Conservation (phyloP, 225 moss, liverwort and hornwort genomes). For the Straminergon stramineum region DNA sequence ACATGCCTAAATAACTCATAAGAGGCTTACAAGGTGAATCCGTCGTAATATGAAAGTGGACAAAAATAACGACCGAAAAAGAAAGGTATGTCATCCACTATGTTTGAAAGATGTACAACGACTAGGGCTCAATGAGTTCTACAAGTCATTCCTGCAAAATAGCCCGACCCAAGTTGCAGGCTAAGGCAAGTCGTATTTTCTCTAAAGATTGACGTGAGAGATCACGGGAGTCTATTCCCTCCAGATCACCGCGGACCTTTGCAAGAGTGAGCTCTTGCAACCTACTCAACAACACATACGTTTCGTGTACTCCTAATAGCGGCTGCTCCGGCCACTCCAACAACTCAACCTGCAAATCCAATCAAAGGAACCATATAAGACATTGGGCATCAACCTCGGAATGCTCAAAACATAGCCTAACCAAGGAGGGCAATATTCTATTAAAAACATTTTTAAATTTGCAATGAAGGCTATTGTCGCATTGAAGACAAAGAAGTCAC, state of each 20-base stretch:
- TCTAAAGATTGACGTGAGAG: slow-evolving; percentile 57
- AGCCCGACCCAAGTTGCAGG: slow-evolving; percentile 83
- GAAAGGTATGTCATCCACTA: not conserved
- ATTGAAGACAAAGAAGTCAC: not conserved
- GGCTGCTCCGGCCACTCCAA: slow-evolving; percentile 96
- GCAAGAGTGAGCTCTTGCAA: slow-evolving; percentile 82
- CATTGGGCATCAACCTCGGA: not conserved
- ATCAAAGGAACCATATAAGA: not conserved
- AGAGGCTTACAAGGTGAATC: not conserved
- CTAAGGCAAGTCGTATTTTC: slow-evolving; percentile 85
- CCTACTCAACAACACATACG: slow-evolving; percentile 65
- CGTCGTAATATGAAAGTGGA: not conserved
- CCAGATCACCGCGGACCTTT: slow-evolving; percentile 68
- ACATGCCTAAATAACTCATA: not conserved
- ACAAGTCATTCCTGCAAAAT: slow-evolving; percentile 61
- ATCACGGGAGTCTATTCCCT: slow-evolving; percentile 49
- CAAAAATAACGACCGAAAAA: not conserved
- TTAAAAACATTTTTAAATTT: not conserved
- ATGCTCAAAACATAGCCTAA: not conserved
- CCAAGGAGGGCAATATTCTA: not conserved
- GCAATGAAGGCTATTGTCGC: not conserved
- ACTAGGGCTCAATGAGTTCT: not conserved
- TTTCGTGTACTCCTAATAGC: slow-evolving; percentile 64
- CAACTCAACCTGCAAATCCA: slow-evolving; percentile 66
- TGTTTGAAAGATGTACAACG: slow-evolving; percentile 22